Conservation (phyloP, 805 yeast genomes). For the Sporopachydermia quercuum region DNA sequence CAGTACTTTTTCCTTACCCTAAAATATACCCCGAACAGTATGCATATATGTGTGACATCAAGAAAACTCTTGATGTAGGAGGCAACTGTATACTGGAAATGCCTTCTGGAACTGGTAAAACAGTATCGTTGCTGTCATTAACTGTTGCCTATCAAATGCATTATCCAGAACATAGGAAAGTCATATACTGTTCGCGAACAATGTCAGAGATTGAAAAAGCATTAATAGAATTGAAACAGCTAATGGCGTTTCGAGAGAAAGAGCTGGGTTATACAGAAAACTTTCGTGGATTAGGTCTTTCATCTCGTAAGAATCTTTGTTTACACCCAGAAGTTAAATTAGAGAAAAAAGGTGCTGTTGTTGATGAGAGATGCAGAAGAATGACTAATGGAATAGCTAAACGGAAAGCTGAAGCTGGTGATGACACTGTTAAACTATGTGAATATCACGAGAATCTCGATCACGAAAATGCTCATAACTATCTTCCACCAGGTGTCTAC, state of each 20-base stretch:
- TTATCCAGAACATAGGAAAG: conserved; percentile 87
- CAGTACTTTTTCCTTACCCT: conserved; percentile 93
- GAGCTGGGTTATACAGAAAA: conserved; percentile 82
- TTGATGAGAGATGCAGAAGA: conserved; percentile 92
- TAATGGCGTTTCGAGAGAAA: conserved; percentile 75
- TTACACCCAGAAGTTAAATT: conserved; percentile 76
- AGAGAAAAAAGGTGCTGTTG: conserved; percentile 82
- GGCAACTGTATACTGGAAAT: conserved; percentile 94
- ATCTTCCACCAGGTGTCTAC: conserved; percentile 86
- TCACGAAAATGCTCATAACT: conserved; percentile 74
- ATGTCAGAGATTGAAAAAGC: conserved; percentile 99
- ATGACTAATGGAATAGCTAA: conserved; percentile 85
- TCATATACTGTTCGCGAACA: conserved; percentile 96
- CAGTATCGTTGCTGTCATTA: conserved; percentile 77
- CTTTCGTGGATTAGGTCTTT: conserved; percentile 85
- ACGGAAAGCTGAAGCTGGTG: conserved; percentile 44
- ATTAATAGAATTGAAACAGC: conserved; percentile 69
- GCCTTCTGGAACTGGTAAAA: conserved; percentile 99
- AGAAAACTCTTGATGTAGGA: conserved; percentile 85
- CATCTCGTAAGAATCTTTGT: conserved; percentile 90
- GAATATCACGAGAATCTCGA: conserved; percentile 83
- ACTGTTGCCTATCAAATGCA: conserved; percentile 90
- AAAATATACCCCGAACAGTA: conserved; percentile 96
- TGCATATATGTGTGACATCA: conserved; percentile 93
- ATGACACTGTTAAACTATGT: conserved; percentile 51